Evolutionary conservation across 345 rosid genomes (phyloP).

Genomic region (Microcos paniculata): DNA sequence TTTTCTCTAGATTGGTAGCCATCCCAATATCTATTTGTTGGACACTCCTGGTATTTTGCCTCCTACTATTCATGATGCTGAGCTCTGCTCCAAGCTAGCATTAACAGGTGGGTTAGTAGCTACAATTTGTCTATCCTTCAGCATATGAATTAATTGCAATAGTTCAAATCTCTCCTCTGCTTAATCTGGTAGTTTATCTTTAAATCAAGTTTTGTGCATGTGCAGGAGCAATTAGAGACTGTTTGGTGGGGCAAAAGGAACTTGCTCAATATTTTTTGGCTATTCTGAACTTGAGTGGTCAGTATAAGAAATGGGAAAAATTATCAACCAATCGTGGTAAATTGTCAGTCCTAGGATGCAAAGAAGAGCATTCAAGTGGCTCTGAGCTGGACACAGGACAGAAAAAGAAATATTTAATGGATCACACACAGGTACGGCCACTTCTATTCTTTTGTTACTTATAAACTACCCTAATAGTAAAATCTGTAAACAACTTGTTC

Average conservation of each 20-base stretch:
- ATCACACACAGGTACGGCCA: constrained; percentile 71
- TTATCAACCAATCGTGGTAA: constrained; percentile 21
- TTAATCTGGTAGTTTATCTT: not conserved
- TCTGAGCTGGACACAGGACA: constrained; percentile 22
- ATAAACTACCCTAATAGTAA: too few species aligned
- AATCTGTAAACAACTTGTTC: too few species aligned
- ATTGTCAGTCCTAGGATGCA: constrained; percentile 16
- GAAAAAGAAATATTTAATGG: constrained; percentile 51
- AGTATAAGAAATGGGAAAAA: constrained; percentile 72
- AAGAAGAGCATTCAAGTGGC: constrained; percentile 24
- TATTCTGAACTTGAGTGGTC: constrained; percentile 45
- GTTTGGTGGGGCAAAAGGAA: constrained; percentile 50
- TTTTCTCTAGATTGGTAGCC: constrained; percentile 65
- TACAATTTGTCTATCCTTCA: not conserved
- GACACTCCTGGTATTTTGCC: constrained; percentile 89
- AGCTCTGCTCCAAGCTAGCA: constrained; percentile 70
- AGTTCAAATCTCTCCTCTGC: not conserved
- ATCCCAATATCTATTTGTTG: constrained; percentile 71
- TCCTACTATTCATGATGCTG: constrained; percentile 46
- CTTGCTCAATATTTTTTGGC: constrained; percentile 63
- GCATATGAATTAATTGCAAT: not conserved
- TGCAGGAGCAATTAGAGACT: too few species aligned
- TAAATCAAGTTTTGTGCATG: constrained; percentile 5
- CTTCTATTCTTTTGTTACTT: too few species aligned
- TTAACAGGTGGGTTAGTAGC: constrained; percentile 56